These are phyloP conservation scores for Spatholobus suberectus DNA, from an alignment of 306 rosid genomes.

Conservation along the genomic window DNA sequence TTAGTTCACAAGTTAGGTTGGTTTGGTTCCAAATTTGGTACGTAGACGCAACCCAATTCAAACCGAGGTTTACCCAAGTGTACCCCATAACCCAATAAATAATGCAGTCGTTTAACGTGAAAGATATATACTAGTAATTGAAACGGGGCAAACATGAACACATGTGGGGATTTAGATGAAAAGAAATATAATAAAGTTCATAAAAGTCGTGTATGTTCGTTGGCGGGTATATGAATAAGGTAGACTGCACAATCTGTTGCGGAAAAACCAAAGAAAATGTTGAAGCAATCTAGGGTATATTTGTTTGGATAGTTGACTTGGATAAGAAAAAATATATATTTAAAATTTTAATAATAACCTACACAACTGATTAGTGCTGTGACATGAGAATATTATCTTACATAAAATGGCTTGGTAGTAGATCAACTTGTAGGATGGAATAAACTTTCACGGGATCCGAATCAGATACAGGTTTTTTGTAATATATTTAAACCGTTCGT, in stretches of 20 bases:
- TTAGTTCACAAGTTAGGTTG: constrained; percentile 53
- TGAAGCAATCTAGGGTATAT: background rate
- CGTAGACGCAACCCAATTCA: constrained; percentile 29
- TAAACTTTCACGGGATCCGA: too few relatives aligned
- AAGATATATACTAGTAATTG: background rate
- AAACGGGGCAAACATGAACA: background rate
- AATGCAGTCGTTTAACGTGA: constrained; percentile 8
- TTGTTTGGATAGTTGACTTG: background rate
- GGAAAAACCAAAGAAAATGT: constrained; percentile 26
- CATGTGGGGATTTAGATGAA: background rate
- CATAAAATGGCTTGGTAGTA: background rate
- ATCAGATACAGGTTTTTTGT: too few relatives aligned
- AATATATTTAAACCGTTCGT: too few relatives aligned
- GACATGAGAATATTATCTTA: background rate
- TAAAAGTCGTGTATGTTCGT: constrained; percentile 4
- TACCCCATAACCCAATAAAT: constrained; percentile 3
- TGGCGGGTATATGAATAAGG: background rate
- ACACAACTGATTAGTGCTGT: background rate
- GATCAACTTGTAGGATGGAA: too few relatives aligned
- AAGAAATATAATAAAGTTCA: background rate
- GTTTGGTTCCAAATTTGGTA: constrained; percentile 53
- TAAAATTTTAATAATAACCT: background rate
- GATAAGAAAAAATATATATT: background rate
- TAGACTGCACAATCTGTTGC: constrained; percentile 29
- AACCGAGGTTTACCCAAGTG: too few relatives aligned